phyloP scores from a whole-genome alignment of 495 filamentous ascomycete genomes.

The Penicillium bialowiezense region DNA sequence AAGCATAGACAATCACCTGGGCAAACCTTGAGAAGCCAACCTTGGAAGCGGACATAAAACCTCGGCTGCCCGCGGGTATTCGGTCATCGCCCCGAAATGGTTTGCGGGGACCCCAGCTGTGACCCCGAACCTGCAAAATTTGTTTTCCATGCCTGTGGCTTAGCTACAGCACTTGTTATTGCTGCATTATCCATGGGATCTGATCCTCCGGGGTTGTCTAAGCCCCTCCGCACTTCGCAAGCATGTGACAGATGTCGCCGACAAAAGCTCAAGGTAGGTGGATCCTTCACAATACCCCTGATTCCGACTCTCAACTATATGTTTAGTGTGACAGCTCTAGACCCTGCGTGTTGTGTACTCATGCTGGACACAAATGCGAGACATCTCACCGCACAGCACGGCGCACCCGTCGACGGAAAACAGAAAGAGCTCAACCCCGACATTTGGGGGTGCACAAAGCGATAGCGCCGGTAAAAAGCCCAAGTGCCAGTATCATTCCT shows the following conservation, averaged over 20 bases:
- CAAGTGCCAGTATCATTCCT: no score
- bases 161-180: not conserved
- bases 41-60: not conserved
- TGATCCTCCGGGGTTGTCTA: not conserved
- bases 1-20: no score
- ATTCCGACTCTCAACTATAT: not conserved
- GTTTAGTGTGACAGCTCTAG: slow-evolving; percentile 1
- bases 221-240: not conserved
- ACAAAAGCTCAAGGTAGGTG: slow-evolving; percentile 18
- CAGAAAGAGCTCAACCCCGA: not conserved
- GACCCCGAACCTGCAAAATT: not conserved
- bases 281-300: not conserved
- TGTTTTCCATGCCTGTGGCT: not conserved
- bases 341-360: slow-evolving; percentile 4
- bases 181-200: not conserved
- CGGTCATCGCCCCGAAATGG: not conserved
- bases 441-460: not conserved
- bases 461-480: not conserved
- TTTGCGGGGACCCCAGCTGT: slow-evolving; percentile 4
- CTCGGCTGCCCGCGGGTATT: not conserved
- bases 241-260: slow-evolving; percentile 19
- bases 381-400: not conserved
- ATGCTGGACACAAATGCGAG: slow-evolving; percentile 4
- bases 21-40: no score
- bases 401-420: not conserved